Base-by-base conservation (phyloP, 208 protist genomes). In the Trypanosomatidae sp. region DNA sequence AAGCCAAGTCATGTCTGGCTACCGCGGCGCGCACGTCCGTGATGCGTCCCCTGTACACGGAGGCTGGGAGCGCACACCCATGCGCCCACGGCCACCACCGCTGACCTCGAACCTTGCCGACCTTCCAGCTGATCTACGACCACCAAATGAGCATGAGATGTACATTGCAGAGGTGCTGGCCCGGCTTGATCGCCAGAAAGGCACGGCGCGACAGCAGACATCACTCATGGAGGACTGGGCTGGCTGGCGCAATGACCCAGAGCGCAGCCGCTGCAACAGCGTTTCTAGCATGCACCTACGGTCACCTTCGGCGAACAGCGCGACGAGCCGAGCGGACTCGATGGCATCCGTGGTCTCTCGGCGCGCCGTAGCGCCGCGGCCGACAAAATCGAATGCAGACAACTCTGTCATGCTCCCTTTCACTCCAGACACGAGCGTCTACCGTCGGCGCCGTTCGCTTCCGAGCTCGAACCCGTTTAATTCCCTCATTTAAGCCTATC, bases 211-310 rank as follows among this genome's bases (percentile, higher is more conserved):
- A 53, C 77, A 71, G 49, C 76, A 69, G 46, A 81, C 81, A 0
- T 89, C 90, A 43, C 77, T 94, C 12, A 79, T 90, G 69, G 85
- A 94, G 43, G 90, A 94, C 66, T 94, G 90, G 90, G 62, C 85
- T 25, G 81, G 82, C 17, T 94, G 90, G 90, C 80, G 84, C 0
- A 76, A 84, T 8, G 69, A 79, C 0, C 68, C 75, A 9, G 67
- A 69, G 39, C 77, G 62, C 59, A 81, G 75, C 66, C 74, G 77
- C 50, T 56, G 65, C 65, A 81, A 72, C 74, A 84, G 84, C 58
- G 49, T 71, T 5, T 46, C 69, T 7, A 65, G 65, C 66, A 73
- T 62, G 19, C 39, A 58, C 17, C 44, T 62, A 15, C 79, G 80
- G 50, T 83, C 83, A 2, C 33, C 50, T 28, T 84, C 80, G 1